Conservation (phyloP, 805 yeast species). For the Cyberlindnera xylosilytica region DNA sequence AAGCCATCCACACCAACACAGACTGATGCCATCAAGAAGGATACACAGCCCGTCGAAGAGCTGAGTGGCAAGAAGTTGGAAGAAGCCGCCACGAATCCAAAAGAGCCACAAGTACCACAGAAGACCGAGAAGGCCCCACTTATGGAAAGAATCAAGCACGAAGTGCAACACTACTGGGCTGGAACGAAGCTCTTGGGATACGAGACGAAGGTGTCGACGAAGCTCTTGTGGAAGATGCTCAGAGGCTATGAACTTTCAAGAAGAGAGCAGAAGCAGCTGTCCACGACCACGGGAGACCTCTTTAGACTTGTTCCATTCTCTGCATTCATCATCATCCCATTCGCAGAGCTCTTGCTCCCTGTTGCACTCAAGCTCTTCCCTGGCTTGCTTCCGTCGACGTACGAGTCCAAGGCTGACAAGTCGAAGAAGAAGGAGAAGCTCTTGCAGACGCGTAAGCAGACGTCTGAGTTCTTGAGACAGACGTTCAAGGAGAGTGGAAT, state of each 20-base stretch:
- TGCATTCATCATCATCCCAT: conserved; percentile 85
- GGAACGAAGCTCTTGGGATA: conserved; percentile 93
- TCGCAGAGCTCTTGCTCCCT: conserved; percentile 90
- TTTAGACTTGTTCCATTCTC: conserved; percentile 89
- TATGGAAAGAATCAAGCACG: conserved; percentile 88
- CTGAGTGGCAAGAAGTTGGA: neutral
- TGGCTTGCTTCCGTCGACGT: conserved; percentile 89
- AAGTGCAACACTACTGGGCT: conserved; percentile 88
- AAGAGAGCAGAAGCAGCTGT: conserved; percentile 84
- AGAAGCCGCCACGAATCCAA: neutral
- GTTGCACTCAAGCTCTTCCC: conserved; percentile 92
- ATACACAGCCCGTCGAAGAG: neutral
- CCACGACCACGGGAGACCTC: conserved; percentile 83
- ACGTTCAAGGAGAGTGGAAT: conserved; percentile 69
- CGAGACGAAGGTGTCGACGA: conserved; percentile 81
- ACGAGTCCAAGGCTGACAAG: conserved; percentile 61
- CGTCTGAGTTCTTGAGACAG: conserved; percentile 58
- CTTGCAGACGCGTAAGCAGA: conserved; percentile 59
- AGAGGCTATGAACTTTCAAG: conserved; percentile 90
- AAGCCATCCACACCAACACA: neutral
- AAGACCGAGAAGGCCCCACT: conserved; percentile 47
- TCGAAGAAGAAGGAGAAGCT: conserved; percentile 55
- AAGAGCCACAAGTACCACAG: conserved; percentile 1
- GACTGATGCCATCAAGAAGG: neutral
- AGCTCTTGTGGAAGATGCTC: conserved; percentile 74